These are phyloP conservation scores for Pluteus cervinus DNA, from an alignment of 768 basidiomycete genomes.

Conservation along the genomic window DNA sequence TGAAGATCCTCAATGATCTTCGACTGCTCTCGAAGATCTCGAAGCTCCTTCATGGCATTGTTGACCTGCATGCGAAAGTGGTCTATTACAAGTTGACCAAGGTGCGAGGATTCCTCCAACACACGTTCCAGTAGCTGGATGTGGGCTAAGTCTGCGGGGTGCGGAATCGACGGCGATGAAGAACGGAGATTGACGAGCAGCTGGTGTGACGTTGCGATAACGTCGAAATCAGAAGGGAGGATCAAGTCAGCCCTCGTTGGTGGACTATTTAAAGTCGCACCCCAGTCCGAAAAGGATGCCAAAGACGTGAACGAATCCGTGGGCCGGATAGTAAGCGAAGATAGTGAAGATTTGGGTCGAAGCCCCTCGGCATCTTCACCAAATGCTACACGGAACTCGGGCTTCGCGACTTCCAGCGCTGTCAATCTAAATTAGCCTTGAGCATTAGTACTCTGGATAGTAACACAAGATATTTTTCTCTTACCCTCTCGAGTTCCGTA, in stretches of 20 bases:
- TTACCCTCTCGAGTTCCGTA: conserved; percentile 70
- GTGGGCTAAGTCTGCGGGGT: conserved; percentile 29
- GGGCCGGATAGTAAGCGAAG: conserved; percentile 48
- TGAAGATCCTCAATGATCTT: neutral
- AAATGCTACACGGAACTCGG: conserved; percentile 61
- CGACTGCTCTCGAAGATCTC: conserved; percentile 35
- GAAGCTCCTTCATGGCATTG: conserved; percentile 44
- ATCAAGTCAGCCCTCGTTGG: conserved; percentile 25
- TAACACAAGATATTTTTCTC: conserved; percentile 16
- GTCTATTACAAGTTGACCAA: conserved; percentile 38
- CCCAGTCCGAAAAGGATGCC: conserved; percentile 36
- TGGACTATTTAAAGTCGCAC: conserved; percentile 12
- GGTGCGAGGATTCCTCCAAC: conserved; percentile 41
- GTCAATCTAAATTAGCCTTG: conserved; percentile 43
- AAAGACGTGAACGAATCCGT: conserved; percentile 45
- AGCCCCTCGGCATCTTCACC: conserved; percentile 39
- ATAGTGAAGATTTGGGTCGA: conserved; percentile 49
- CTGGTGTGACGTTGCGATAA: conserved; percentile 35
- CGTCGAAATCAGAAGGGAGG: conserved; percentile 37
- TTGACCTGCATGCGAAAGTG: conserved; percentile 49
- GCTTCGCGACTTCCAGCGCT: conserved; percentile 59
- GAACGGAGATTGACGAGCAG: conserved; percentile 50
- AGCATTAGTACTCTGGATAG: neutral
- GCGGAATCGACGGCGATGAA: conserved; percentile 36
- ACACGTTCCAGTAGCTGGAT: conserved; percentile 38